Conservation (phyloP, 1,284 basidiomycete species). For the Cryptococcus depauperatus region DNA sequence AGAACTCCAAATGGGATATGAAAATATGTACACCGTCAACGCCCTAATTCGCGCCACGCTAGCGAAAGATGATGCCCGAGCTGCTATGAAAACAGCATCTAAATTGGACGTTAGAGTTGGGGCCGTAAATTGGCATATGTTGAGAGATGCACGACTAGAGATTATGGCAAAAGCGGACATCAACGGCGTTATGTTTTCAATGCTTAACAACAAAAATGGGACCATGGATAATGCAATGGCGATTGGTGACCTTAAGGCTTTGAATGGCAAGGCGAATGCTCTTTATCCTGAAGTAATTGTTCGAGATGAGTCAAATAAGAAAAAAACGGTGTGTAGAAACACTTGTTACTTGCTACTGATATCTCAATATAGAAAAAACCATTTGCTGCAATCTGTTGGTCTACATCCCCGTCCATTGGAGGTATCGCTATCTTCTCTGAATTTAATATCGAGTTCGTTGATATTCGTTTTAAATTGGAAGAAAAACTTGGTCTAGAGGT, state of each 20-base stretch:
- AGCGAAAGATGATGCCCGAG: conserved; percentile 58
- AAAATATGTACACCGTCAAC: conserved; percentile 79
- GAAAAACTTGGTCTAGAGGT: conserved; percentile 71
- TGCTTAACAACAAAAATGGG: conserved; percentile 82
- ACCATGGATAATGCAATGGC: conserved; percentile 72
- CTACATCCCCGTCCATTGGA: conserved; percentile 77
- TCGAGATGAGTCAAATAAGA: conserved; percentile 54
- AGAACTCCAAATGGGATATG: conserved; percentile 64
- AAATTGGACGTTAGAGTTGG: conserved; percentile 73
- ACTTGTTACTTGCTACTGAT: background rate
- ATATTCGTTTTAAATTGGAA: conserved; percentile 79
- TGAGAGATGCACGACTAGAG: conserved; percentile 56
- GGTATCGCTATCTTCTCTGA: conserved; percentile 85
- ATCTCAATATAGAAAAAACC: conserved; percentile 16
- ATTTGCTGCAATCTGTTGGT: conserved; percentile 50
- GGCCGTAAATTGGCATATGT: conserved; percentile 91
- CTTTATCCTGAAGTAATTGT: conserved; percentile 82
- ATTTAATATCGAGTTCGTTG: conserved; percentile 54
- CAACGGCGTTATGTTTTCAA: conserved; percentile 68
- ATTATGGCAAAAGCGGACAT: conserved; percentile 81
- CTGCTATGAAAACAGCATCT: conserved; percentile 68
- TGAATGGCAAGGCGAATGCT: conserved; percentile 78
- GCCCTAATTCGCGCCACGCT: conserved; percentile 75
- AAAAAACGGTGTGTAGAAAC: conserved; percentile 4
- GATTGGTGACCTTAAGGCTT: conserved; percentile 68